These are phyloP conservation scores for Xylaria palmicola DNA, from an alignment of 495 filamentous ascomycete species.

Conservation along the genomic window DNA sequence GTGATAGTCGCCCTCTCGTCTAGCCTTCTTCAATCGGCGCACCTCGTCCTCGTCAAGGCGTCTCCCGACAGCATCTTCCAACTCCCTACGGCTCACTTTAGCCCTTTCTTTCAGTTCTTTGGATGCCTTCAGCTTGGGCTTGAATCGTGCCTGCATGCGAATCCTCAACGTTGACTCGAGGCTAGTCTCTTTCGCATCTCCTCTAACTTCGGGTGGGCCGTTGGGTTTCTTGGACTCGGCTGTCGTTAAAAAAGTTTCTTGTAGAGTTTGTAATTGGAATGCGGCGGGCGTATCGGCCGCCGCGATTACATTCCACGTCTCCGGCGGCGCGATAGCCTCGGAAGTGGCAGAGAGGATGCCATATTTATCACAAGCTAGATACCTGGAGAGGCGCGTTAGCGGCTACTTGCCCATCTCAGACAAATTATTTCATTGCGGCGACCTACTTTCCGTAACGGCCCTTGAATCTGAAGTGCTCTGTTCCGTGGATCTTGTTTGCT, in stretches of 20 bases:
- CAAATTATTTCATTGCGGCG: neutral
- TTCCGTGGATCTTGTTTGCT: conserved; percentile 79
- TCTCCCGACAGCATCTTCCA: conserved; percentile 79
- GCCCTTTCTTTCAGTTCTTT: conserved; percentile 79
- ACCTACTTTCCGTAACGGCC: conserved; percentile 78
- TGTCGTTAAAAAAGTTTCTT: conserved; percentile 60
- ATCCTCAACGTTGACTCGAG: conserved; percentile 79
- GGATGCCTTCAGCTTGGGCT: conserved; percentile 71
- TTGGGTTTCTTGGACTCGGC: conserved; percentile 46
- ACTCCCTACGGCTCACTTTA: conserved; percentile 82
- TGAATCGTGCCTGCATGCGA: conserved; percentile 93
- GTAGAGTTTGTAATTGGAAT: conserved; percentile 67
- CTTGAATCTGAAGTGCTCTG: conserved; percentile 79
- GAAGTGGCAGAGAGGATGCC: conserved; percentile 74
- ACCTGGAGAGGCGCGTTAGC: conserved; percentile 35
- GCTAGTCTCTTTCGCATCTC: conserved; percentile 68
- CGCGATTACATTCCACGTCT: conserved; percentile 72
- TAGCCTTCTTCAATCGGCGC: conserved; percentile 73
- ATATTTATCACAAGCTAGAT: conserved; percentile 80
- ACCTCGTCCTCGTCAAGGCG: conserved; percentile 83
- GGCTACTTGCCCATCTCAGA: conserved; percentile 40
- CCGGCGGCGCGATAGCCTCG: conserved; percentile 77
- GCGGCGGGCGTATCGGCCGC: conserved; percentile 61
- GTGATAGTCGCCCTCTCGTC: conserved; percentile 86
- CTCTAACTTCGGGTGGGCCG: conserved; percentile 64